Conservation (phyloP, 371 early-diverging fungal genomes). For the Mucor ambiguus region DNA sequence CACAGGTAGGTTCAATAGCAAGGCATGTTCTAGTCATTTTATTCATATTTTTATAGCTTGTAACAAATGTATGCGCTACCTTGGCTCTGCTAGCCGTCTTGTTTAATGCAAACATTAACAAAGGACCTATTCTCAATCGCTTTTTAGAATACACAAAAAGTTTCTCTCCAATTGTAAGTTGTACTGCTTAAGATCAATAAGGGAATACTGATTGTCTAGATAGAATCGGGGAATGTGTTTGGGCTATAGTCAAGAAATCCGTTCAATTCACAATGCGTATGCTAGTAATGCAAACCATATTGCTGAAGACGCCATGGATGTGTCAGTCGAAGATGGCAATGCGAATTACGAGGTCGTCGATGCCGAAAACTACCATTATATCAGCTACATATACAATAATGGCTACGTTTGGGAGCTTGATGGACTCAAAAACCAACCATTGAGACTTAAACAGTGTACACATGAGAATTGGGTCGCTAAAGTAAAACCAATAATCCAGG, state of each 20-base stretch:
- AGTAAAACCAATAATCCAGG: slow-evolving; percentile 7
- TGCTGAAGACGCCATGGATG: not conserved
- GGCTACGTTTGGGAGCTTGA: slow-evolving; percentile 25
- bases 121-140: slow-evolving; percentile 9
- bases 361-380: slow-evolving; percentile 19
- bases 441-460: not conserved
- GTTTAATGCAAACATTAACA: slow-evolving; percentile 17
- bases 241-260: slow-evolving; percentile 7
- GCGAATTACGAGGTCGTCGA: not conserved
- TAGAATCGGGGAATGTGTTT: slow-evolving; percentile 26
- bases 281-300: not conserved
- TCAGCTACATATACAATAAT: slow-evolving; percentile 22
- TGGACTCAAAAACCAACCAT: slow-evolving; percentile 16
- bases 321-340: not conserved
- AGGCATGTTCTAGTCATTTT: not conserved
- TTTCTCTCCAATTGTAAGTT: slow-evolving; percentile 22
- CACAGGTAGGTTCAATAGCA: slow-evolving; percentile 10
- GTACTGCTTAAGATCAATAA: not conserved
- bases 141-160: slow-evolving; percentile 17
- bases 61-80: slow-evolving; percentile 22
- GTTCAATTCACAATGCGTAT: slow-evolving; percentile 17
- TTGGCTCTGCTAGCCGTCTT: slow-evolving; percentile 22
- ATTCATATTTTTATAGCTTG: slow-evolving; percentile 6
- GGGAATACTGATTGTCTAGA: not conserved
- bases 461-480: slow-evolving; percentile 9